Base-by-base conservation (phyloP, 495 filamentous ascomycete genomes). In the Daldinia loculata region DNA sequence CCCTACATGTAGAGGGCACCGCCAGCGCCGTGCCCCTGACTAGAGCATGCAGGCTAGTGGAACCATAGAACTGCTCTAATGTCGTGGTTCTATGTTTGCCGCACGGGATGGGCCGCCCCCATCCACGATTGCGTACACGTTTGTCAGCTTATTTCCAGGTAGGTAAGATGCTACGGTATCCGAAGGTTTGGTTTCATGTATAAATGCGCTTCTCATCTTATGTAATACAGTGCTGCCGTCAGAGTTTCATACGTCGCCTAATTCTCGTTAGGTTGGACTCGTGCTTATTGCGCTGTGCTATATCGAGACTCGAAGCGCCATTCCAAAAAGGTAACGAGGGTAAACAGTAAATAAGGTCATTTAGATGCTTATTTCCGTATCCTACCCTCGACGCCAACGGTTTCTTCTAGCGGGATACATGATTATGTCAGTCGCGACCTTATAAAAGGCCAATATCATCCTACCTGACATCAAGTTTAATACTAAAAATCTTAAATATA, bases 91-190 rank as follows among this genome's bases (percentile, higher is more conserved):
- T 48, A 38, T 45, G 57, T 27, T 64, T 56, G 64, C 64, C 70
- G 70, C 43, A 63, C 58, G 63, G 63, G 63, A 53, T 48, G 63
- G 41, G 63, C 58, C 69, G 63, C 63, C 63, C 69, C 69, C 63
- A 57, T 62, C 63, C 15, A 56, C 22, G 27, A 71, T 66, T 71
- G 63, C 58, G 58, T 29, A 67, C 45, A 19, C 15, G n/a, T 17
- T 15, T 24, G 34, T 60, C 51, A 62, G 69, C 53, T 63, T 66
- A 67, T 17, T 58, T n/a, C 17, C 8, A 57, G 30, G 51, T 22
- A 61, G 30, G 61, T 50, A 65, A 30, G 56, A 66, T 71, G 41
- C 17, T 62, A 71, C 68, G 51, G 57, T 62, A 38, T 66, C 57
- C 32, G 34, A 45, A 24, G 29, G 12, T 8, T 15, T 57, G 14